Percentiles rank a stretch among this genome's conserved stretches.
phyloP scores from a whole-genome alignment of 2,329 filamentous ascomycete genomes.

The Neonectria faginata region DNA sequence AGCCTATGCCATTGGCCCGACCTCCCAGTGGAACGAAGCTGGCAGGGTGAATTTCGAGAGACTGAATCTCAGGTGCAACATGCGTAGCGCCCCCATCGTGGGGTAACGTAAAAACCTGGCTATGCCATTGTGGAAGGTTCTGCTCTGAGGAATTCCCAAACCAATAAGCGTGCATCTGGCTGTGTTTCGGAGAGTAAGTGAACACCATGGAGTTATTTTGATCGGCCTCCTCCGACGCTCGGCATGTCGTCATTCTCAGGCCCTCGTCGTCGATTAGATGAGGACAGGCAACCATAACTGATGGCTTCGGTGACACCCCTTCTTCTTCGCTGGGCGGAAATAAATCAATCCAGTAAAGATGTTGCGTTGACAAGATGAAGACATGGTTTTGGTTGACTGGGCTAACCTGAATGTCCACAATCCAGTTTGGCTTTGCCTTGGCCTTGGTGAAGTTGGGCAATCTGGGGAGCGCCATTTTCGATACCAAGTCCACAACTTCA shows the following conservation, averaged over 20 bases:
- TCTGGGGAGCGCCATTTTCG: conserved; percentile 45
- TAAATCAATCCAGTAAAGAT: conserved; percentile 63
- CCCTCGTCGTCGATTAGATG: conserved; percentile 45
- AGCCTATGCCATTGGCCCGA: conserved; percentile 40
- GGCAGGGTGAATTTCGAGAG: conserved; percentile 47
- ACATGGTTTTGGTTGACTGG: conserved; percentile 60
- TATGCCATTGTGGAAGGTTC: conserved; percentile 53
- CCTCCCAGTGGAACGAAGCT: conserved; percentile 33
- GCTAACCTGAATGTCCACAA: conserved; percentile 68
- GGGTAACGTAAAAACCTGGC: conserved; percentile 49
- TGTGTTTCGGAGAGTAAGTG: conserved; percentile 48
- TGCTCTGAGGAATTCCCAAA: conserved; percentile 44
- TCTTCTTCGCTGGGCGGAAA: conserved; percentile 32
- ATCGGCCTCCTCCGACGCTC: conserved; percentile 35
- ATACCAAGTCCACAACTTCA: conserved; percentile 52
- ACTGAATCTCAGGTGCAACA: conserved; percentile 35
- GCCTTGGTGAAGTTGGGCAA: conserved; percentile 44
- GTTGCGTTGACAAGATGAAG: conserved; percentile 68
- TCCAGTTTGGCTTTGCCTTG: conserved; percentile 50
- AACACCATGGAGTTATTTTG: conserved; percentile 48
- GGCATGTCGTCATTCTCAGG: conserved; percentile 48
- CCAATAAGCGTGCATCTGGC: conserved; percentile 53
- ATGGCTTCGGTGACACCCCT: conserved; percentile 31
- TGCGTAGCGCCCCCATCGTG: conserved; percentile 19
- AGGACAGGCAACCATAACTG: conserved; percentile 46